Conservation (phyloP, 163 green algal genomes). For the Prototheca cutis region DNA sequence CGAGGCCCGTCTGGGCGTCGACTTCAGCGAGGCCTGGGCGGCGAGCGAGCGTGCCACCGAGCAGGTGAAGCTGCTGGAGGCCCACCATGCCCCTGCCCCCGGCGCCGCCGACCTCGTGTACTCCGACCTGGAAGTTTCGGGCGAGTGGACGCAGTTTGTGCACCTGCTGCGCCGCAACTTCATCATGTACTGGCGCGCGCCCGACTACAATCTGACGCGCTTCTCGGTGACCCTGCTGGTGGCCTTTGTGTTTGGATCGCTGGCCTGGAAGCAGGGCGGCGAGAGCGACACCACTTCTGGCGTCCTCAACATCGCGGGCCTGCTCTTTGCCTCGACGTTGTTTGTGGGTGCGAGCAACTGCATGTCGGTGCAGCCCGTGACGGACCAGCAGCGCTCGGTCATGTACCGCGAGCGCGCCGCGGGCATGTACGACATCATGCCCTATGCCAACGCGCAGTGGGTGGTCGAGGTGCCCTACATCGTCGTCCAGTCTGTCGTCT, state of each 20-base stretch:
- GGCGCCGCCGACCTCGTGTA: neutral
- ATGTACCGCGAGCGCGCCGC: conserved; percentile 34
- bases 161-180: conserved; percentile 19
- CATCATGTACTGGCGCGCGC: conserved; percentile 40
- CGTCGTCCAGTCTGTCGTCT: conserved; percentile 19
- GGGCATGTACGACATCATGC: conserved; percentile 9
- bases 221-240: conserved; percentile 43
- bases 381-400: conserved; percentile 17
- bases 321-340: conserved; percentile 34
- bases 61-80: conserved; percentile 1
- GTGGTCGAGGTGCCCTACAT: conserved; percentile 26
- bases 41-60: neutral
- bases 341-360: conserved; percentile 37
- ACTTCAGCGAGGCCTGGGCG: conserved; percentile 35
- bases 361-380: conserved; percentile 18
- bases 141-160: conserved; percentile 3
- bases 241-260: conserved; percentile 41
- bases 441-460: conserved; percentile 6
- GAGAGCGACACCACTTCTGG: conserved; percentile 9
- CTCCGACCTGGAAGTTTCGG: neutral
- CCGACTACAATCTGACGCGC: conserved; percentile 52
- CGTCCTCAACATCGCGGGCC: conserved; percentile 36
- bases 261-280: conserved; percentile 35
- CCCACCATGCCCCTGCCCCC: neutral
- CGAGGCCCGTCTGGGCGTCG: conserved; percentile 22